Percentiles rank a stretch among this genome's conserved stretches.
Evolutionary conservation across 192 early-diverging fungal species (phyloP).

Genomic region (Podila clonocystis): DNA sequence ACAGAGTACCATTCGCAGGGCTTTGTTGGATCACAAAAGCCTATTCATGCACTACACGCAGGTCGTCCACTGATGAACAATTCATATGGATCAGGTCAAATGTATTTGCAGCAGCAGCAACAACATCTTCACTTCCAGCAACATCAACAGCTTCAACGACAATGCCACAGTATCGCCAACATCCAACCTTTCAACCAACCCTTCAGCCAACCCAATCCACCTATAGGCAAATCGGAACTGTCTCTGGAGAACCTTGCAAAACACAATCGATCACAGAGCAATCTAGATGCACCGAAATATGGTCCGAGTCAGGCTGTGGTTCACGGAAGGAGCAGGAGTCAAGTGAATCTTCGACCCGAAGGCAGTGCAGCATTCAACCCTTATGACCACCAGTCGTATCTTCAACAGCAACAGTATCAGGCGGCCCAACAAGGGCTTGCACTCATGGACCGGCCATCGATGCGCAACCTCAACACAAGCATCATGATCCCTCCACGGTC

Average conservation of each 20-base stretch:
- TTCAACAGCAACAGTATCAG: not conserved
- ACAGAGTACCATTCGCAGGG: constrained; percentile 18
- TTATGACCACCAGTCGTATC: constrained; percentile 11
- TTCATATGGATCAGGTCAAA: not conserved
- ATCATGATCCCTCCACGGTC: constrained; percentile 27
- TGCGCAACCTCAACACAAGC: constrained; percentile 6
- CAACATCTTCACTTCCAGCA: not conserved
- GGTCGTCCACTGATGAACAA: not conserved
- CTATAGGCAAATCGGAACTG: constrained; percentile 5
- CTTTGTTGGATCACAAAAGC: not conserved
- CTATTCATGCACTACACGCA: too few relatives aligned
- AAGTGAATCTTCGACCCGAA: constrained; percentile 17
- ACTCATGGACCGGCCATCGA: not conserved
- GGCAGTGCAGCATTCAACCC: constrained; percentile 11
- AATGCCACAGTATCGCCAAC: constrained; percentile 21
- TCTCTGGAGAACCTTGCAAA: constrained; percentile 26
- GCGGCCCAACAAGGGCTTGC: not conserved
- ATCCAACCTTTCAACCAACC: not conserved
- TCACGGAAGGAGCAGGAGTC: constrained; percentile 29
- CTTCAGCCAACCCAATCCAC: not conserved
- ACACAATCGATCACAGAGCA: constrained; percentile 31
- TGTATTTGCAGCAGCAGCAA: not conserved
- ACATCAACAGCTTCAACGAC: not conserved
- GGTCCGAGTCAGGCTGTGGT: not conserved
- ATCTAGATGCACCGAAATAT: constrained; percentile 4